A percentile compares a stretch with the other conserved stretches of the same genome.
Evolutionary conservation across 306 rosid species (phyloP).

Genomic region (Oemleria cerasiformis): DNA sequence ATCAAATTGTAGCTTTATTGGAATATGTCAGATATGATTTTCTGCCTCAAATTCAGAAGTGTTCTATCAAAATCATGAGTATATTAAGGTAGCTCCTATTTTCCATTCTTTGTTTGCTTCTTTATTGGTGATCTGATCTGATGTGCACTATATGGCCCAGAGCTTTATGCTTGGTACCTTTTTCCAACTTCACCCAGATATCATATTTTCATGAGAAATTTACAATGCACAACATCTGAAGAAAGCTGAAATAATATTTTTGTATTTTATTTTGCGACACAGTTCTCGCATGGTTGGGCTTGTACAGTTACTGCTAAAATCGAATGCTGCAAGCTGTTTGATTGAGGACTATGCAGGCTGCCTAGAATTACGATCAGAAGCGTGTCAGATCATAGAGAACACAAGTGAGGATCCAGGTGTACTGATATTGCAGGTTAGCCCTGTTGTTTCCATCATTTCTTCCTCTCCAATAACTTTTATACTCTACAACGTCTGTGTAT

Average conservation of each 20-base stretch:
- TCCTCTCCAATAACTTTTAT: background rate
- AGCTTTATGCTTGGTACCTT: background rate
- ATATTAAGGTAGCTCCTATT: conserved; percentile 63
- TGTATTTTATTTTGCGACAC: conserved; percentile 29
- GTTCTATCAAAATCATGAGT: conserved; percentile 92
- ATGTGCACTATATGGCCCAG: conserved; percentile 2
- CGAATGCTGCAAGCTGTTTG: conserved; percentile 68
- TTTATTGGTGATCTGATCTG: conserved; percentile 4
- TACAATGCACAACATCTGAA: background rate
- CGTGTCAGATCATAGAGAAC: conserved; percentile 61
- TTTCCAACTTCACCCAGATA: conserved; percentile 5
- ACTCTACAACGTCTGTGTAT: background rate
- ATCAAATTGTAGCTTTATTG: conserved; percentile 81
- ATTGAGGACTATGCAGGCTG: conserved; percentile 98
- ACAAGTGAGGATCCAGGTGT: conserved; percentile 81
- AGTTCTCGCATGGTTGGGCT: conserved; percentile 98
- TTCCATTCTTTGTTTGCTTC: conserved; percentile 21
- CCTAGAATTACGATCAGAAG: conserved; percentile 85
- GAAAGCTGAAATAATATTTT: conserved; percentile 7
- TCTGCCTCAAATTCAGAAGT: conserved; percentile 81
- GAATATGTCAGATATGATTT: conserved; percentile 96
- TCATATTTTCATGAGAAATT: background rate
- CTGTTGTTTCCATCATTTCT: conserved; percentile 3
- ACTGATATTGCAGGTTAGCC: conserved; percentile 85
- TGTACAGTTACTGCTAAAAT: conserved; percentile 75